Conservation (phyloP, 306 rosid species). For the Sicyos edulis region DNA sequence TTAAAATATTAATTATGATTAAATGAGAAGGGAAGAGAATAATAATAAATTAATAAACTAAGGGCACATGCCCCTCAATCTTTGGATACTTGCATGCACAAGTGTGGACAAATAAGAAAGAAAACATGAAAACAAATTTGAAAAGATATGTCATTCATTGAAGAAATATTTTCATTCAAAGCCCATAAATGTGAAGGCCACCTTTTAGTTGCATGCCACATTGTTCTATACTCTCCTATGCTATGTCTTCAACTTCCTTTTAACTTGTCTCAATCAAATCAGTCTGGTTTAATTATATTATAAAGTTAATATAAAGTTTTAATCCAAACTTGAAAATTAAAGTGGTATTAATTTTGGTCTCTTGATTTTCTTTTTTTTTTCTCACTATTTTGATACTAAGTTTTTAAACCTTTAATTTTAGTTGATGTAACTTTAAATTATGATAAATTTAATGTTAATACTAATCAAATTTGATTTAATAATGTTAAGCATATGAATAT, state of each 20-base stretch:
- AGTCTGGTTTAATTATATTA: background rate
- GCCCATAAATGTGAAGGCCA: background rate
- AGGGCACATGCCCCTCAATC: conserved; percentile 21
- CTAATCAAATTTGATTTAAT: too few species aligned
- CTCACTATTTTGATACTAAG: too few species aligned
- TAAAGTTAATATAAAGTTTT: too few species aligned
- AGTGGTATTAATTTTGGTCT: too few species aligned
- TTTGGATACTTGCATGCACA: conserved; percentile 16
- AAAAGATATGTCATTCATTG: conserved; percentile 8
- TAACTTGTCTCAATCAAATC: conserved; percentile 10
- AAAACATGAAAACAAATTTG: background rate
- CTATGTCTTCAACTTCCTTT: background rate
- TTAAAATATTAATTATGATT: background rate
- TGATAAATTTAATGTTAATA: too few species aligned
- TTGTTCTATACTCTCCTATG: background rate
- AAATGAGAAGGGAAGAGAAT: too few species aligned
- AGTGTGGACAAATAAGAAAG: conserved; percentile 4
- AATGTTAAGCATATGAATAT: too few species aligned
- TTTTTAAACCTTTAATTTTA: too few species aligned
- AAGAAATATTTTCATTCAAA: background rate
- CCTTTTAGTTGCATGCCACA: conserved; percentile 2
- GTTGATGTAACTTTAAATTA: too few species aligned
- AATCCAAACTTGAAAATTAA: too few species aligned
- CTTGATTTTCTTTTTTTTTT: too few species aligned
- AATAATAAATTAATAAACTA: too few species aligned